phyloP scores from a whole-genome alignment of 2,329 filamentous ascomycete genomes.

The Cladosporium oxysporum region DNA sequence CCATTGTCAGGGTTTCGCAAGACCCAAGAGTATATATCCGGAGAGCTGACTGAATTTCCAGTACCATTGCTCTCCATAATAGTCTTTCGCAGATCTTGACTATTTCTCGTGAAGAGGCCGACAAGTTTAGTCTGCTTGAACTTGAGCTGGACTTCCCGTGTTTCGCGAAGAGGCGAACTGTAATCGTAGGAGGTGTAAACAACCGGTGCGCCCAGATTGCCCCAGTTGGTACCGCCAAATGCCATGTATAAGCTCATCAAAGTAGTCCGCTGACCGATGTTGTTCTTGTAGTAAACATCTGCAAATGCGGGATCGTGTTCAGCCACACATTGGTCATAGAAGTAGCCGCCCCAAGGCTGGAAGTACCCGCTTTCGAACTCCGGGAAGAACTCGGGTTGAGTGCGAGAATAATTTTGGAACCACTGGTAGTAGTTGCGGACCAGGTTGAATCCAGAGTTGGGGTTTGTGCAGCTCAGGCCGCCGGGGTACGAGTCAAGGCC shows the following conservation, averaged over 20 bases:
- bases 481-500: slow-evolving; percentile 55
- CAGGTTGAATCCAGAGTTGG: slow-evolving; percentile 54
- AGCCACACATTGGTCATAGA: slow-evolving; percentile 66
- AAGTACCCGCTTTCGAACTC: slow-evolving; percentile 58
- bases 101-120: slow-evolving; percentile 61
- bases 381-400: slow-evolving; percentile 57
- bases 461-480: slow-evolving; percentile 65
- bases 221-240: slow-evolving; percentile 58
- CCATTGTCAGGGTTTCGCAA: slow-evolving; percentile 61
- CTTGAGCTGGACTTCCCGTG: slow-evolving; percentile 59
- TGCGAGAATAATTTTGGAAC: slow-evolving; percentile 39
- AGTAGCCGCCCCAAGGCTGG: slow-evolving; percentile 71
- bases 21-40: slow-evolving; percentile 56
- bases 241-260: slow-evolving; percentile 78
- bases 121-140: slow-evolving; percentile 66
- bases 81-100: slow-evolving; percentile 58
- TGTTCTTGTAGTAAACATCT: slow-evolving; percentile 71
- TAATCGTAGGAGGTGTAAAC: slow-evolving; percentile 60
- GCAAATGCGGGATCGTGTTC: slow-evolving; percentile 72
- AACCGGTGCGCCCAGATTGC: slow-evolving; percentile 69
- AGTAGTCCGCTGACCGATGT: slow-evolving; percentile 42
- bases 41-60: slow-evolving; percentile 47
- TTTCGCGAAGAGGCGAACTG: slow-evolving; percentile 52
- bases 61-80: slow-evolving; percentile 54
- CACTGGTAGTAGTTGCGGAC: slow-evolving; percentile 53